phyloP scores from a whole-genome alignment of 768 basidiomycete genomes.

The Lactarius vividus region DNA sequence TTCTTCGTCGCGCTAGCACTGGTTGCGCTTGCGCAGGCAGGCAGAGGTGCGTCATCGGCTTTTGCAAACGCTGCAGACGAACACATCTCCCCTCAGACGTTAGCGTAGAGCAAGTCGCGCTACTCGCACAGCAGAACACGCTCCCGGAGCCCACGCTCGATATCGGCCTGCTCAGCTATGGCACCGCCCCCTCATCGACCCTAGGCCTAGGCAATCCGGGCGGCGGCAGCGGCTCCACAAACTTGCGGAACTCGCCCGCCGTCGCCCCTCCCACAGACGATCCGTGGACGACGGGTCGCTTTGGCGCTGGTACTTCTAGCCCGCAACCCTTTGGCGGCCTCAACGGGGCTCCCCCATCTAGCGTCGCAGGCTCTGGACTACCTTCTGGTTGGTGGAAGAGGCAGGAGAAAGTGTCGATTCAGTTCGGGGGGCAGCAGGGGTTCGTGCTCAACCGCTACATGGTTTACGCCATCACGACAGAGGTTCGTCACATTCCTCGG shows the following conservation, averaged over 20 bases:
- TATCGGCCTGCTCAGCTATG: conserved; percentile 46
- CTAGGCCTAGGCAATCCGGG: background rate
- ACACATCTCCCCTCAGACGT: conserved; percentile 48
- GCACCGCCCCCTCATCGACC: conserved; percentile 45
- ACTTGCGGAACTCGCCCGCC: background rate
- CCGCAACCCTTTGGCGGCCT: conserved; percentile 20
- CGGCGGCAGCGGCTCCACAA: background rate
- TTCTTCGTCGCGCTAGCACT: conserved; percentile 90
- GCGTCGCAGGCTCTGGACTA: conserved; percentile 65
- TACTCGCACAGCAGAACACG: conserved; percentile 71
- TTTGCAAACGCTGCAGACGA: background rate
- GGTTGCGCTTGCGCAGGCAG: conserved; percentile 80
- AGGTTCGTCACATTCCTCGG: conserved; percentile 11
- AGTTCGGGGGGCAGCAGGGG: conserved; percentile 82
- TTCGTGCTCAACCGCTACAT: conserved; percentile 87
- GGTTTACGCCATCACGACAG: conserved; percentile 74
- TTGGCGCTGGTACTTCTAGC: conserved; percentile 2
- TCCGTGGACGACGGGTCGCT: conserved; percentile 22
- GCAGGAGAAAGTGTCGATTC: conserved; percentile 68
- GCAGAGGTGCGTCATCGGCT: conserved; percentile 54
- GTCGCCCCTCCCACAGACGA: conserved; percentile 14
- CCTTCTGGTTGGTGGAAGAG: conserved; percentile 86
- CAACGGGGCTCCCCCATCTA: conserved; percentile 49
- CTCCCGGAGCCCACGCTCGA: conserved; percentile 74
- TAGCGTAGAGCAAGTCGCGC: conserved; percentile 79